Conservation (phyloP, 805 yeast genomes). For the Ogataea polymorpha region DNA sequence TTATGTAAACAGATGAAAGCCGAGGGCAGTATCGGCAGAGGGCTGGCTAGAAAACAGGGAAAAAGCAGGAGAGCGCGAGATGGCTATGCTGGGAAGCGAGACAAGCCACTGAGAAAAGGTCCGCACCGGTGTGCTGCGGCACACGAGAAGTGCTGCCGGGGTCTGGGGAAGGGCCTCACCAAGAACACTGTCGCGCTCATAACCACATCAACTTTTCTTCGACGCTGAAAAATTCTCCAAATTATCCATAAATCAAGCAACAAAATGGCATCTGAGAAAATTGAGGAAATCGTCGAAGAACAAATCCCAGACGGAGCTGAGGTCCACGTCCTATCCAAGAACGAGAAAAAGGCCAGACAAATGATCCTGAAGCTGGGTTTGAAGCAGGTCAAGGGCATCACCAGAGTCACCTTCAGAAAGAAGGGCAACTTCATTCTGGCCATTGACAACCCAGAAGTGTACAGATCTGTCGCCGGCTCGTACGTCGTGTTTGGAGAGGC, state of each 20-base stretch:
- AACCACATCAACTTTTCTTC: conserved; percentile 9
- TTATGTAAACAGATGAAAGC: not conserved
- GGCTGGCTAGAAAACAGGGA: no score
- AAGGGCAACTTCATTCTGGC: conserved; percentile 89
- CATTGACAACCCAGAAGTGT: conserved; percentile 92
- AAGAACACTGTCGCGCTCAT: conserved; percentile 4
- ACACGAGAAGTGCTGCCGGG: no score
- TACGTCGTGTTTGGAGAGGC: conserved; percentile 98
- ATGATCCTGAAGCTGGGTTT: conserved; percentile 82
- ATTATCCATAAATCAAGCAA: not conserved
- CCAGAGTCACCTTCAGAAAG: conserved; percentile 94
- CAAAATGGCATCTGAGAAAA: conserved; percentile 21
- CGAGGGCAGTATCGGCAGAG: no score
- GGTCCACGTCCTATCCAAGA: conserved; percentile 77
- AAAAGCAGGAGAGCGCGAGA: no score
- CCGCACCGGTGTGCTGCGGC: no score
- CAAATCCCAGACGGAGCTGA: conserved; percentile 80
- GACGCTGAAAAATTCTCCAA: conserved; percentile 14
- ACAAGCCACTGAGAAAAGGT: no score
- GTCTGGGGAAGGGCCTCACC: no score
- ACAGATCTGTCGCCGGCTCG: conserved; percentile 89
- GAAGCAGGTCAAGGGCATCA: conserved; percentile 86
- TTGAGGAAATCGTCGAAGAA: conserved; percentile 34
- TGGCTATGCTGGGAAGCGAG: no score
- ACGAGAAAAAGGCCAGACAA: conserved; percentile 95